Conservation (phyloP, 768 basidiomycete genomes). For the Termitomyces sp. region DNA sequence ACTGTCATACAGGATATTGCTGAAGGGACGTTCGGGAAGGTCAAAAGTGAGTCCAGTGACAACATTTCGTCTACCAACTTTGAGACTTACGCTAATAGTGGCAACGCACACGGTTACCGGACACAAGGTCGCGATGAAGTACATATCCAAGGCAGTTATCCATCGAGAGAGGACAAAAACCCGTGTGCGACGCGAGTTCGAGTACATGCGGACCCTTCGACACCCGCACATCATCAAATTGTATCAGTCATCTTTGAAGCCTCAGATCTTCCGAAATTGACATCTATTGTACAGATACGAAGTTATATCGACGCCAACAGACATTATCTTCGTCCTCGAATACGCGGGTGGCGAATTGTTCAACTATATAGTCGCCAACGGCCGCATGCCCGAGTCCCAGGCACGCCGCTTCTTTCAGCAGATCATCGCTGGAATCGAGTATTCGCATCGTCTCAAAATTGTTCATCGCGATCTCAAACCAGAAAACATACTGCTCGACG, state of each 20-base stretch:
- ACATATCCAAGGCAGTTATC: constrained; percentile 92
- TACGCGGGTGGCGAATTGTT: constrained; percentile 96
- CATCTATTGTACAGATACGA: constrained; percentile 54
- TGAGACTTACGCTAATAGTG: constrained; percentile 46
- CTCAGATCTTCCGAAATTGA: constrained; percentile 10
- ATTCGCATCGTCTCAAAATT: constrained; percentile 94
- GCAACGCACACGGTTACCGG: constrained; percentile 93
- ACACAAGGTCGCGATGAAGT: constrained; percentile 97
- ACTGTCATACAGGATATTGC: constrained; percentile 85
- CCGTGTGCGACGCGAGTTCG: constrained; percentile 91
- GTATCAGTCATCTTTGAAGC: constrained; percentile 41
- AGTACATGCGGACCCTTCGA: constrained; percentile 90
- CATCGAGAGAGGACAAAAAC: constrained; percentile 88
- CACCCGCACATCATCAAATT: constrained; percentile 99
- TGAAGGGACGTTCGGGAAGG: constrained; percentile 97
- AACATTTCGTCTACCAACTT: not conserved
- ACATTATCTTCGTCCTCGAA: constrained; percentile 98
- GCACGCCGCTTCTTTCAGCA: constrained; percentile 97
- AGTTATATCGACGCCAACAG: constrained; percentile 88
- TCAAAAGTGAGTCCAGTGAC: constrained; percentile 73
- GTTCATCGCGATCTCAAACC: constrained; percentile 98
- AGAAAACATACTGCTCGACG: constrained; percentile 88
- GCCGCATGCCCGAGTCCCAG: constrained; percentile 83
- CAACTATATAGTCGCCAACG: constrained; percentile 95
- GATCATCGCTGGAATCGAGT: constrained; percentile 95